These are phyloP conservation scores for Syzygium aqueum DNA, from an alignment of 345 rosid genomes.

Conservation along the genomic window DNA sequence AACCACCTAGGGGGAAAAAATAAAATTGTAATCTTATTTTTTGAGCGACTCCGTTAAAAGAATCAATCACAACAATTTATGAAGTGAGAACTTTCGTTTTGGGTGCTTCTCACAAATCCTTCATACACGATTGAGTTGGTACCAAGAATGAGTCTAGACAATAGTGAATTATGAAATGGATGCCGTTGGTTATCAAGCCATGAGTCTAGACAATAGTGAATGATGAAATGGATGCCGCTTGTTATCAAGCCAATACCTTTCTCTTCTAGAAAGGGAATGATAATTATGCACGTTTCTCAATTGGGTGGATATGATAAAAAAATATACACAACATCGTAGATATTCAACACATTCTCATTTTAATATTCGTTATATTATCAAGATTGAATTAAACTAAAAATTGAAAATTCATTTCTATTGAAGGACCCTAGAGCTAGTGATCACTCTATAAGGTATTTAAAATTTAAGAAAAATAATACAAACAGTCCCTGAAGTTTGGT, in stretches of 20 bases:
- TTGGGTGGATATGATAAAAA: background rate
- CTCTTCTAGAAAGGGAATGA: background rate
- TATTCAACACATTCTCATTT: background rate
- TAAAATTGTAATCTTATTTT: background rate
- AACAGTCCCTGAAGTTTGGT: no score
- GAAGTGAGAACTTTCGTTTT: background rate
- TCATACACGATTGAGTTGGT: background rate
- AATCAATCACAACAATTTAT: background rate
- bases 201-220: background rate
- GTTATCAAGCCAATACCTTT: background rate
- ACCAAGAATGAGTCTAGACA: background rate
- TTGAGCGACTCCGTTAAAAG: background rate
- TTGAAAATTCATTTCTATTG: background rate
- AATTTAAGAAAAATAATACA: background rate
- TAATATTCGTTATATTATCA: rapidly evolving
- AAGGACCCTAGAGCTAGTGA: background rate
- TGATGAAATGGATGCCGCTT: background rate
- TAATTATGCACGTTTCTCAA: background rate
- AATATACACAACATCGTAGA: background rate
- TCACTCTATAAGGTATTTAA: background rate
- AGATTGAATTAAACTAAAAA: background rate
- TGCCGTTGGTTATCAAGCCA: background rate
- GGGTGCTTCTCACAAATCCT: background rate
- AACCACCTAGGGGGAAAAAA: background rate
- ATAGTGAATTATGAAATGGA: background rate